Evolutionary conservation across 2,329 filamentous ascomycete species (phyloP), one percentile per base, ranked within the genome.

Genomic region (Paradendryphiella salina): DNA sequence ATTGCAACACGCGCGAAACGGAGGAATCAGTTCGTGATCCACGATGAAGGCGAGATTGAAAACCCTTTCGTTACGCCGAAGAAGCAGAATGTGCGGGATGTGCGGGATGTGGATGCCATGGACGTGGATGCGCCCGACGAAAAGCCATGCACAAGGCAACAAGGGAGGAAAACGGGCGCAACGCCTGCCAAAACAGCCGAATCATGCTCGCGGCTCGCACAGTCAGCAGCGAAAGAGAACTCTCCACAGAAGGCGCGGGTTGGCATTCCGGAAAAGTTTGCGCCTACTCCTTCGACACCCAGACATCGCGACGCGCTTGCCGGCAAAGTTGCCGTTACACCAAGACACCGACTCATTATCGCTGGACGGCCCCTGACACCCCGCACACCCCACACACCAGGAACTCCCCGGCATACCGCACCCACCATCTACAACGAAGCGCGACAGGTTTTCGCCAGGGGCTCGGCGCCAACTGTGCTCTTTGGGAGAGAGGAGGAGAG

Each of bases 381-480:
- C 48, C 79, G 87, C 62, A 95, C 90, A 34, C 89, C 89, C 15
- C 85, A 87, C 59, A 89, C 90, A 10, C 87, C 87, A 9, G 77
- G 81, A 28, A 89, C 88, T 5, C 88, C 89, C 10, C 82, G 84
- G 21, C 75, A 75, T 46, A 78, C 84, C 9, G 77, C 82, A 17
- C 84, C 86, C 46, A 94, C 90, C 0, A 80, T 96, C 31, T 97
- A 96, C 73, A 90, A 94, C 57, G 82, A 86, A 53, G 94, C 91
- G 13, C 85, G 93, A 23, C 90, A 96, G 66, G 76, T 96, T 2
- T 99, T 99, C 68, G 86, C 88, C 5, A 85, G 90, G 41, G 89
- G 89, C 56, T 85, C 87, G 7, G 85, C 86, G 48, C 88, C 89
- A 1, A 85, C 86, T 2, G 82, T 85, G 61, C 78, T 96, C 10